phyloP scores from a whole-genome alignment of 768 basidiomycete genomes.

The Strobilomyces dryophilus region DNA sequence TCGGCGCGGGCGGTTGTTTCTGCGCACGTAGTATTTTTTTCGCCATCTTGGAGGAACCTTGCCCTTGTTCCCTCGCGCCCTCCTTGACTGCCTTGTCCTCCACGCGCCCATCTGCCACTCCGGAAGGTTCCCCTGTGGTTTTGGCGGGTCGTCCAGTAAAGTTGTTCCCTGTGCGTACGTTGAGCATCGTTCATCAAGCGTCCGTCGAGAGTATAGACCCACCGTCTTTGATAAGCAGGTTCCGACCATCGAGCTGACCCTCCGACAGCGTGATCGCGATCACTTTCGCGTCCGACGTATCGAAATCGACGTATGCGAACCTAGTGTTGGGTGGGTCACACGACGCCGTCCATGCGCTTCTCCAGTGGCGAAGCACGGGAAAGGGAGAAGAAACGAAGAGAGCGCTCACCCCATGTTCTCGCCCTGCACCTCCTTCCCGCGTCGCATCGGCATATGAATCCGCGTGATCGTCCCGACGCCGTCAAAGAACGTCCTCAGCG shows the following conservation, averaged over 20 bases:
- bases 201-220: constrained; percentile 11
- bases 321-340: constrained; percentile 38
- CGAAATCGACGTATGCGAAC: constrained; percentile 96
- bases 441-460: constrained; percentile 83
- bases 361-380: too few species aligned
- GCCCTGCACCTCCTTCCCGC: constrained; percentile 44
- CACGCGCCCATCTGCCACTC: constrained; percentile 22
- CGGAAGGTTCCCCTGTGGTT: constrained; percentile 31
- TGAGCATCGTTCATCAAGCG: background rate
- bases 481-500: constrained; percentile 68
- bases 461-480: constrained; percentile 72
- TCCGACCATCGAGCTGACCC: constrained; percentile 75
- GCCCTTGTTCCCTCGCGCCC: constrained; percentile 25
- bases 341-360: background rate
- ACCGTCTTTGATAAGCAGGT: constrained; percentile 93
- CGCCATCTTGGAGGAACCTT: constrained; percentile 57
- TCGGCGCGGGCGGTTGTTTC: constrained; percentile 79
- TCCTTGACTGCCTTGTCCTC: constrained; percentile 22
- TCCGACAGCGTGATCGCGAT: constrained; percentile 82
- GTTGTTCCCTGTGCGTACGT: constrained; percentile 53
- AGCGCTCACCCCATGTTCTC: constrained; percentile 76
- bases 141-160: constrained; percentile 63
- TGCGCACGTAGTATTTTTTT: constrained; percentile 75
- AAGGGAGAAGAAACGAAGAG: background rate
- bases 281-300: constrained; percentile 65